These are phyloP conservation scores for Phoma sp. DNA, from an alignment of 2,329 filamentous ascomycete genomes.

Conservation along the genomic window DNA sequence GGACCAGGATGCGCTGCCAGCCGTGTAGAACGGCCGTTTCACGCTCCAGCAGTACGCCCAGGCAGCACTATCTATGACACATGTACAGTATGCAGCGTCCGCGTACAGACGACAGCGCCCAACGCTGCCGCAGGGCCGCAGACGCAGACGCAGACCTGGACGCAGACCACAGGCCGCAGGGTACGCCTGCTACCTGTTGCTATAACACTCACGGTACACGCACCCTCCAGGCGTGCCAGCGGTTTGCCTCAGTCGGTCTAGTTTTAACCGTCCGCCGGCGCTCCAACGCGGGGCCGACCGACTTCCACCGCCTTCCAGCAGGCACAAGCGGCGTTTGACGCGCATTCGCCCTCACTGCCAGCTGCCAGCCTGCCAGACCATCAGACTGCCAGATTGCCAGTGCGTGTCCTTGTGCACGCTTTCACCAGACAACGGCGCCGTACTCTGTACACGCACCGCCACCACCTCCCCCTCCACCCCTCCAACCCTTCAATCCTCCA, in stretches of 20 bases:
- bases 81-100: conserved; percentile 14
- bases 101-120: conserved; percentile 25
- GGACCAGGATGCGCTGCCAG: conserved; percentile 20
- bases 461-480: too few species aligned
- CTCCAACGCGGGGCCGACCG: conserved; percentile 28
- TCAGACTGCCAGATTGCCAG: too few species aligned
- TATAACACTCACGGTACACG: conserved; percentile 22
- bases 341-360: conserved; percentile 4
- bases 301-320: conserved; percentile 42
- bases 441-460: too few species aligned
- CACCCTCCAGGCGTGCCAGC: neutral
- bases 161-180: neutral
- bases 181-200: conserved; percentile 23
- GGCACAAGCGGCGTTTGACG: conserved; percentile 2
- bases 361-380: neutral
- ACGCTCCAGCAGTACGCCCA: conserved; percentile 10
- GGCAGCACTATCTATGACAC: conserved; percentile 18
- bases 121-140: conserved; percentile 12
- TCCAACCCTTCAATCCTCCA: too few species aligned
- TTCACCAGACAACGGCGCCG: too few species aligned
- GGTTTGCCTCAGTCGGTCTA: conserved; percentile 24
- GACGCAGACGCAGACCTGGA: too few species aligned
- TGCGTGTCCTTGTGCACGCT: too few species aligned
- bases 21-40: conserved; percentile 20
- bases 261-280: conserved; percentile 31